Conservation (phyloP, 495 filamentous ascomycete species). For the Neurospora sublineolata region DNA sequence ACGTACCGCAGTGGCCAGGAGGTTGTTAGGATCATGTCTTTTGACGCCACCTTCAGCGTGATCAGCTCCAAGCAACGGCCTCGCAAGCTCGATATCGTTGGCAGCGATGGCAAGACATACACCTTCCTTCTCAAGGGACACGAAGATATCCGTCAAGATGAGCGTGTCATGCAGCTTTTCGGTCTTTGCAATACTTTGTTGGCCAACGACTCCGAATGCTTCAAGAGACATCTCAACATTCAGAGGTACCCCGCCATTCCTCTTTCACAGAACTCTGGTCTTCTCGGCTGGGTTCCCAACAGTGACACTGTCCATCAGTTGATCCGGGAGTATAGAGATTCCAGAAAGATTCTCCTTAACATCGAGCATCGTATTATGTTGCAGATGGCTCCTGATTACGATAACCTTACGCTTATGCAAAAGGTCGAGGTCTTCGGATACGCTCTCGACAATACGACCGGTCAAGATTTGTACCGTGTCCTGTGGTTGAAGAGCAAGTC, state of each 20-base stretch:
- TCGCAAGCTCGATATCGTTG: slow-evolving; percentile 74
- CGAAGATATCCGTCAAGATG: slow-evolving; percentile 96
- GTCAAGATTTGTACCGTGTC: slow-evolving; percentile 94
- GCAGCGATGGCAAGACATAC: slow-evolving; percentile 77
- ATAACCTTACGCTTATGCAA: slow-evolving; percentile 97
- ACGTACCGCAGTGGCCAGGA: slow-evolving; percentile 85
- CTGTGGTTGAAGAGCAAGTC: slow-evolving; percentile 97
- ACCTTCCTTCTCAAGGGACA: slow-evolving; percentile 89
- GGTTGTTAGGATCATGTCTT: slow-evolving; percentile 74
- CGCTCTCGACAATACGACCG: slow-evolving; percentile 95
- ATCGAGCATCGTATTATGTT: slow-evolving; percentile 99
- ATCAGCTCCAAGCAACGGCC: slow-evolving; percentile 96
- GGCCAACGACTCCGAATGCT: slow-evolving; percentile 82
- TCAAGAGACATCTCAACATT: slow-evolving; percentile 92
- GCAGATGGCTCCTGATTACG: slow-evolving; percentile 98
- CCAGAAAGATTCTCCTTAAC: slow-evolving; percentile 90
- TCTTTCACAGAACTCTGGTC: slow-evolving; percentile 86
- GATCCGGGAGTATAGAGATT: slow-evolving; percentile 94
- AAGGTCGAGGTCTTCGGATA: slow-evolving; percentile 99
- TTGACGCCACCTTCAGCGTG: slow-evolving; percentile 79
- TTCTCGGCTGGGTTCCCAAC: slow-evolving; percentile 95
- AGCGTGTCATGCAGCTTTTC: slow-evolving; percentile 98
- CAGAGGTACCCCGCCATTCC: slow-evolving; percentile 91
- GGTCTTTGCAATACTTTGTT: slow-evolving; percentile 91
- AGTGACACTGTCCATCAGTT: slow-evolving; percentile 92